Evolutionary conservation across 352 stramenopile species (phyloP).

Genomic region (Peronospora belbahrii): DNA sequence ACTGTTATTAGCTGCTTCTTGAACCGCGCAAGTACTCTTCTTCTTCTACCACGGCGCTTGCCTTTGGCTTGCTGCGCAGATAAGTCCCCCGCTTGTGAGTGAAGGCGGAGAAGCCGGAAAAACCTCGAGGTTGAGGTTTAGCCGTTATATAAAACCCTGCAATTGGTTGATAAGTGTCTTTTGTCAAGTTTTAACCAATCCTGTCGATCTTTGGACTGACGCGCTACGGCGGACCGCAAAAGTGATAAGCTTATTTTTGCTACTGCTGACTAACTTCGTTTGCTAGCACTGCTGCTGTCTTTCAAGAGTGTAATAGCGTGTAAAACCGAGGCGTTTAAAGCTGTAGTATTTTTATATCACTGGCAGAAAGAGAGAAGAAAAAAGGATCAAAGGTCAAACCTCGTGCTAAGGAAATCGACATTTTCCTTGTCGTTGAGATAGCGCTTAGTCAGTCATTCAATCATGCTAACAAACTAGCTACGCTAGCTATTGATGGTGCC

Average conservation of each 20-base stretch:
- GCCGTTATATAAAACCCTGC: neutral
- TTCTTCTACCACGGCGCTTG: slow-evolving; percentile 16
- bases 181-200: neutral
- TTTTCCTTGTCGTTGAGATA: slow-evolving; percentile 5
- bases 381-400: too few relatives aligned
- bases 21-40: slow-evolving; percentile 4
- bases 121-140: slow-evolving; percentile 22
- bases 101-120: slow-evolving; percentile 23
- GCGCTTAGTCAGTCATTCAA: slow-evolving; percentile 6
- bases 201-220: neutral
- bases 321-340: neutral
- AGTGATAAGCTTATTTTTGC: neutral
- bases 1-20: slow-evolving; percentile 10
- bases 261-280: too few relatives aligned
- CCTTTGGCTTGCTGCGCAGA: slow-evolving; percentile 20
- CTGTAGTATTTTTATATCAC: neutral
- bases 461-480: neutral
- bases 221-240: slow-evolving; percentile 6
- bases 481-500: too few relatives aligned
- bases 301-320: neutral
- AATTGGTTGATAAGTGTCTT: neutral
- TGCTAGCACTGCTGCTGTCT: neutral
- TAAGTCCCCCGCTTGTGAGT: slow-evolving; percentile 12
- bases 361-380: too few relatives aligned
- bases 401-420: too few relatives aligned